Evolutionary conservation across 2,329 filamentous ascomycete species (phyloP), one percentile per base, ranked within the genome.

Genomic region (Cercospora sesami): DNA sequence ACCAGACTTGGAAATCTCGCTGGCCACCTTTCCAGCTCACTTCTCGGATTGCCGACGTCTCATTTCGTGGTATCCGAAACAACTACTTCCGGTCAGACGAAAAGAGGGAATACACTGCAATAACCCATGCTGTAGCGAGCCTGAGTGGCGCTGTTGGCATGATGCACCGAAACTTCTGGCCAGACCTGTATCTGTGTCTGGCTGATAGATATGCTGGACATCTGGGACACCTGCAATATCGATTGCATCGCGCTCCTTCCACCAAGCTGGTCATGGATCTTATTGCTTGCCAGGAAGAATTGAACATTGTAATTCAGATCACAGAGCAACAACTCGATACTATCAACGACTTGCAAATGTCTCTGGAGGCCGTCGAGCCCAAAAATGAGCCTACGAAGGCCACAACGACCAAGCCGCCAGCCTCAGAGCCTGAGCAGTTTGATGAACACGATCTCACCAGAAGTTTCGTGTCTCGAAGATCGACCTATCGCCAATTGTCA

Each of bases 241-340:
- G 81, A 7, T 74, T 82, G 1, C 79, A 81, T 64, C 75, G 80
- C 28, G 75, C 77, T 23, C 80, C 81, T 2, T 81, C 78, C 42
- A 81, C 80, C 6, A 81, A 80, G 60, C 73, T 82, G 2, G 80
- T 82, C 8, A 81, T 81, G 79, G 80, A 82, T 67, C 76, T 82
- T 3, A 76, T 82, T 1, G 79, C 81, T 42, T 80, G 80, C 10
- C 80, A 82, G 67, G 80, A 82, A 73, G 80, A 82, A 65, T 73
- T 82, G 2, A 81, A 81, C 65, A 81, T 82, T 33, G 79, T 82
- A 28, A 80, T 81, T n/a, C 78, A 81, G 16, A 79, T 82, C 45
- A 81, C 78, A 68, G 76, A 81, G 59, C 77, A 81, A 66, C 80
- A 82, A 61, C 76, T 81, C 21, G 77, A 81, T 10, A 73, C 81